Evolutionary conservation across 129 eudicot genomes (phyloP).

Genomic region (Flaveria robusta): DNA sequence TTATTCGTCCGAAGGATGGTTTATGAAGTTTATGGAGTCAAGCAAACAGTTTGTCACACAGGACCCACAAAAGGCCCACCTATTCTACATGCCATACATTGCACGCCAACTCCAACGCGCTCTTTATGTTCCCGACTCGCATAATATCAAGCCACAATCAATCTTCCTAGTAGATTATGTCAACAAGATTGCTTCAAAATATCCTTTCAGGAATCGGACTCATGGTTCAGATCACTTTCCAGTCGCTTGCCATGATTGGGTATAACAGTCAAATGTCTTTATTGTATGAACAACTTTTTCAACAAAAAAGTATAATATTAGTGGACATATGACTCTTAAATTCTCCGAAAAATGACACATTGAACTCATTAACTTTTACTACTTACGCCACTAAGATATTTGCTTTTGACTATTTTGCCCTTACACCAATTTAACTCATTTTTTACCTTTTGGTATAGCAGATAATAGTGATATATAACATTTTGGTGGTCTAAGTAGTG

Average conservation of each 20-base stretch:
- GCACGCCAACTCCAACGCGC: conserved; percentile 74
- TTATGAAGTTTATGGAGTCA: conserved; percentile 74
- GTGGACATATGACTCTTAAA: neutral
- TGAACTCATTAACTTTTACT: neutral
- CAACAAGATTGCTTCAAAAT: conserved; percentile 73
- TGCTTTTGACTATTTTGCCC: neutral
- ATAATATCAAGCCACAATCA: conserved; percentile 61
- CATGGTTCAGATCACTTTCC: conserved; percentile 88
- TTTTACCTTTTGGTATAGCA: neutral
- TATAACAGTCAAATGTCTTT: conserved; percentile 33
- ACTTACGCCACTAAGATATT: neutral
- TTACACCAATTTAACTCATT: too few species aligned
- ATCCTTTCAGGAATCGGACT: conserved; percentile 96
- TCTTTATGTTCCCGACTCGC: conserved; percentile 65
- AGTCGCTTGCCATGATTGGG: conserved; percentile 99
- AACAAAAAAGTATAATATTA: neutral
- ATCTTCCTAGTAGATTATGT: conserved; percentile 64
- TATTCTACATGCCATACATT: conserved; percentile 91
- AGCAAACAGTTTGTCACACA: conserved; percentile 66
- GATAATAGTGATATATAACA: neutral
- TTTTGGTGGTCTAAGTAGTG: neutral
- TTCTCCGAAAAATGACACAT: neutral
- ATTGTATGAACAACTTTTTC: conserved; percentile 7
- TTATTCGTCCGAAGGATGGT: conserved; percentile 98
- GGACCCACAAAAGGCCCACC: conserved; percentile 88